phyloP scores from a whole-genome alignment of 2,329 filamentous ascomycete species.

The Coniochaeta pulveracea region DNA sequence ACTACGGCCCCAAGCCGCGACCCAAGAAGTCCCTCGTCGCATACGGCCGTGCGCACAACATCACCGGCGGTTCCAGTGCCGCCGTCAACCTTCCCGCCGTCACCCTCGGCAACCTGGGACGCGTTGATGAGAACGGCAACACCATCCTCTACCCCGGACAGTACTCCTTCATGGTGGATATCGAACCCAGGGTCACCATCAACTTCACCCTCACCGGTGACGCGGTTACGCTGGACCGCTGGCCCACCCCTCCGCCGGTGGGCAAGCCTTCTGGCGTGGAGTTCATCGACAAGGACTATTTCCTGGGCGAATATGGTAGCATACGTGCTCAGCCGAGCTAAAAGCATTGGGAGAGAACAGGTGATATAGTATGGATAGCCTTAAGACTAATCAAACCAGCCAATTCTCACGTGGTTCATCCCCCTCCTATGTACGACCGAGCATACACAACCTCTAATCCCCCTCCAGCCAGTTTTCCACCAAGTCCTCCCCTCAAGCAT shows the following conservation, averaged over 20 bases:
- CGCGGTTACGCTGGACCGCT: background rate
- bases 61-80: slow-evolving; percentile 22
- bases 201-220: slow-evolving; percentile 1
- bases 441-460: too few relatives aligned
- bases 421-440: too few relatives aligned
- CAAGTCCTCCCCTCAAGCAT: too few relatives aligned
- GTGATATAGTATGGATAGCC: too few relatives aligned
- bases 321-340: slow-evolving; percentile 1
- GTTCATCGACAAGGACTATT: slow-evolving; percentile 1
- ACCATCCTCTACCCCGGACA: slow-evolving; percentile 41
- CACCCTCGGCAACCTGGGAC: slow-evolving; percentile 35
- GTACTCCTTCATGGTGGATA: slow-evolving; percentile 35
- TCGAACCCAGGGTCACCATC: slow-evolving; percentile 4
- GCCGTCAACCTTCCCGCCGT: slow-evolving; percentile 21
- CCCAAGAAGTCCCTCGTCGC: slow-evolving; percentile 40
- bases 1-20: slow-evolving; percentile 34
- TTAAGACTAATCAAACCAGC: too few relatives aligned
- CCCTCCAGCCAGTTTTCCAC: too few relatives aligned
- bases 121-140: slow-evolving; percentile 37
- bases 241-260: slow-evolving; percentile 1
- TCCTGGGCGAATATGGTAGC: background rate
- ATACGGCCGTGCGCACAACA: slow-evolving; percentile 31
- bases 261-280: slow-evolving; percentile 1
- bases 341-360: too few relatives aligned
- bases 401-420: too few relatives aligned